A percentile compares a stretch with the other conserved stretches of the same genome.
phyloP scores from a whole-genome alignment of 192 early-diverging fungal genomes.

The Coemansia sp. region DNA sequence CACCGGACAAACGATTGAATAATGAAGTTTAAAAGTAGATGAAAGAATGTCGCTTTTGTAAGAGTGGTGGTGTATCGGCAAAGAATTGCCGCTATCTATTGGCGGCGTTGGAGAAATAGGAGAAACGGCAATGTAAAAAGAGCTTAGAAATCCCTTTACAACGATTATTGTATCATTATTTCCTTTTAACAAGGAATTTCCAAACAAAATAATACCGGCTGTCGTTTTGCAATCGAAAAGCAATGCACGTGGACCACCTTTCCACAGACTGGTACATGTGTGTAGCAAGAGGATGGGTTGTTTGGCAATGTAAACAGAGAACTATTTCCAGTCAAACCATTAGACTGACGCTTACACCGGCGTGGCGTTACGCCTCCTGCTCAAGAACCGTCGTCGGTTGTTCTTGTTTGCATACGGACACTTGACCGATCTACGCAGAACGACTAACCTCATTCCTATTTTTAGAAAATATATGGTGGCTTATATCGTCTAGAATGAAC shows the following conservation, averaged over 20 bases:
- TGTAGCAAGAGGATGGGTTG: neutral
- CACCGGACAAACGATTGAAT: too few relatives aligned
- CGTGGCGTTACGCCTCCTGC: neutral
- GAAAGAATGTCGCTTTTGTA: neutral
- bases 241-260: neutral
- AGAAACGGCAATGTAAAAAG: neutral
- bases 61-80: neutral
- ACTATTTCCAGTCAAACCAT: neutral
- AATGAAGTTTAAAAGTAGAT: too few relatives aligned
- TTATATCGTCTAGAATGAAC: neutral
- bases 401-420: neutral
- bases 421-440: neutral
- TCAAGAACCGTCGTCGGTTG: neutral
- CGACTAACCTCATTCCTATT: neutral
- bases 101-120: neutral
- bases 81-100: neutral
- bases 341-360: neutral
- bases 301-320: neutral
- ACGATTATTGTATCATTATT: neutral
- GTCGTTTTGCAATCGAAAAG: neutral
- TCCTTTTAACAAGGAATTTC: neutral
- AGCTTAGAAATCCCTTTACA: neutral
- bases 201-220: neutral
- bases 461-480: neutral
- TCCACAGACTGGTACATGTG: neutral